Percentiles rank a stretch among this genome's conserved stretches.
phyloP scores from a whole-genome alignment of 169 alveolate genomes.

The Eimeria brunetti region DNA sequence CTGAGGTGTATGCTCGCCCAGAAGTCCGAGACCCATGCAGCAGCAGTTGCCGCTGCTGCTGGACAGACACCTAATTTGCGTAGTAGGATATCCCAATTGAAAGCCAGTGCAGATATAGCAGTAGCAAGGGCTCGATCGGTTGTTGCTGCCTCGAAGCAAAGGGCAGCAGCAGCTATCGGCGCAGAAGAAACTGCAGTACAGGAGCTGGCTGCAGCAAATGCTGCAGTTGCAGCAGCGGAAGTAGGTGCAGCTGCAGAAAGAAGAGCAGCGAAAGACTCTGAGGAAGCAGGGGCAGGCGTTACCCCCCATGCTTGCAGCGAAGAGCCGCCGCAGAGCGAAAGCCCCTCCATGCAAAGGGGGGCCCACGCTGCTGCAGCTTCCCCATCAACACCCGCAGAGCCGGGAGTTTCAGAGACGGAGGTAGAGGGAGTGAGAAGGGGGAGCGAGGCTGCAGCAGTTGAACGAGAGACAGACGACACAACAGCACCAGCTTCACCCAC shows the following conservation, averaged over 20 bases:
- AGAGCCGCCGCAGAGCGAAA: slow-evolving; percentile 3
- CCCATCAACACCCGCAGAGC: background rate
- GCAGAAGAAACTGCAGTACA: slow-evolving; percentile 43
- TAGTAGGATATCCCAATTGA: background rate
- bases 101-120: background rate
- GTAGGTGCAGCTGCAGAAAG: background rate
- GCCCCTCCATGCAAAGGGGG: background rate
- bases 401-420: background rate
- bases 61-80: background rate
- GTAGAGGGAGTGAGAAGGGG: too few species aligned
- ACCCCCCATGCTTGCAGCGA: background rate
- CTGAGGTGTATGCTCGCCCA: slow-evolving; percentile 65
- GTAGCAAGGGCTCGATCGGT: slow-evolving; percentile 20
- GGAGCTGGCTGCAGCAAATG: slow-evolving; percentile 47
- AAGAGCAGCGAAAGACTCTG: background rate
- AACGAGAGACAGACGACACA: background rate
- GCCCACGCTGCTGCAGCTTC: background rate
- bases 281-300: background rate
- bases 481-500: background rate
- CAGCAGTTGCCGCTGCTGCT: slow-evolving; percentile 32
- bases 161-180: slow-evolving; percentile 28
- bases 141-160: slow-evolving; percentile 51
- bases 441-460: background rate
- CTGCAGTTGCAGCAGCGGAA: background rate
- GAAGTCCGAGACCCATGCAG: background rate